These are phyloP conservation scores for Moelleriella libera DNA, from an alignment of 2,329 filamentous ascomycete genomes.

Conservation along the genomic window DNA sequence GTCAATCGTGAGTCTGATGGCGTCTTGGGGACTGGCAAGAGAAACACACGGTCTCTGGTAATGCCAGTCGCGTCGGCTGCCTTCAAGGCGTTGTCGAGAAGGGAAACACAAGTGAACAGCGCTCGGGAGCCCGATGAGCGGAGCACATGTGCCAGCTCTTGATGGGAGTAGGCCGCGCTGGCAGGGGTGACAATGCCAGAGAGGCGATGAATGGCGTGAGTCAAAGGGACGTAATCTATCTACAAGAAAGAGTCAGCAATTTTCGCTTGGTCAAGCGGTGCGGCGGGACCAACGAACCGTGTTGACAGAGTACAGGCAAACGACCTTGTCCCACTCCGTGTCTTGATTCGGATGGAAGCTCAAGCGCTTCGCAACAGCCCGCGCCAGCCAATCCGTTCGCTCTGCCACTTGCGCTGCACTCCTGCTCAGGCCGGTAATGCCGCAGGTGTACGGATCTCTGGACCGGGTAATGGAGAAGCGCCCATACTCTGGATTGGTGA, in stretches of 20 bases:
- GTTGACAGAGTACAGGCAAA: conserved; percentile 67
- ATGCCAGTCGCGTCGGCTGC: conserved; percentile 52
- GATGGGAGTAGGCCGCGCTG: conserved; percentile 58
- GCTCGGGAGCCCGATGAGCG: conserved; percentile 53
- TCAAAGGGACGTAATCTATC: conserved; percentile 62
- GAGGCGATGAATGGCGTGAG: conserved; percentile 60
- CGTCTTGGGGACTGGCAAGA: conserved; percentile 52
- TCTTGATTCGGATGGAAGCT: conserved; percentile 57
- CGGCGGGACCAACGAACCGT: conserved; percentile 32
- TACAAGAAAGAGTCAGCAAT: conserved; percentile 13
- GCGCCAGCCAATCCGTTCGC: conserved; percentile 52
- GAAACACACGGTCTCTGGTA: conserved; percentile 48
- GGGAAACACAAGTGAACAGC: conserved; percentile 56
- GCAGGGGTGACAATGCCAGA: conserved; percentile 63
- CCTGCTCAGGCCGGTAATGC: conserved; percentile 55
- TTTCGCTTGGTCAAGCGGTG: not conserved
- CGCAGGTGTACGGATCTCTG: conserved; percentile 62
- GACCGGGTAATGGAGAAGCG: conserved; percentile 49
- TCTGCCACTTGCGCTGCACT: conserved; percentile 47
- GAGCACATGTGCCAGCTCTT: conserved; percentile 60
- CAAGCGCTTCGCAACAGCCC: conserved; percentile 55
- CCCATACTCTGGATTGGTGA: conserved; percentile 58
- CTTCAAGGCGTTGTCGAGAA: conserved; percentile 48
- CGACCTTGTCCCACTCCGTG: conserved; percentile 69
- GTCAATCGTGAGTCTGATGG: conserved; percentile 38